These are phyloP conservation scores for Neofusicoccum parvum DNA, from an alignment of 2,329 filamentous ascomycete species.

Conservation along the genomic window DNA sequence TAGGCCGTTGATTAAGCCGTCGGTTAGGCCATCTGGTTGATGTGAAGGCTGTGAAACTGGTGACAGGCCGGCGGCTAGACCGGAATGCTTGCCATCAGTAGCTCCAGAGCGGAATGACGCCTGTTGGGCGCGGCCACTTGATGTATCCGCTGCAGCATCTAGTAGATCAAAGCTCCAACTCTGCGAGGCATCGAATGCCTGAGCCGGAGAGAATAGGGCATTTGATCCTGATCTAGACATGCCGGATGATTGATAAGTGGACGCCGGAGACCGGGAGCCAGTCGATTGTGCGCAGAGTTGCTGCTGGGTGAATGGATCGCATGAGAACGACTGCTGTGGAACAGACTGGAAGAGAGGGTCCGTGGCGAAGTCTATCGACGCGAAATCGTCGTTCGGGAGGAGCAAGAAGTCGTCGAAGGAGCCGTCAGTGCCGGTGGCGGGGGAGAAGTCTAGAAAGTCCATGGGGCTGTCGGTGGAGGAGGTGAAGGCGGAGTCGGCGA, in stretches of 20 bases:
- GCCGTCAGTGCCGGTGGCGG: neutral
- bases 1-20: neutral
- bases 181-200: neutral
- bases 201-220: neutral
- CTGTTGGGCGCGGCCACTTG: neutral
- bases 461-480: constrained; percentile 10
- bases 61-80: neutral
- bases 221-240: constrained; percentile 7
- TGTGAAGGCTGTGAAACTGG: neutral
- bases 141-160: neutral
- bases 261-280: constrained; percentile 2
- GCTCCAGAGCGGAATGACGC: neutral
- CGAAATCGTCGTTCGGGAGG: constrained; percentile 14
- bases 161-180: constrained; percentile 11
- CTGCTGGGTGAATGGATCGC: neutral
- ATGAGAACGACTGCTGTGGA: neutral
- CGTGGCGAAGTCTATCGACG: constrained; percentile 12
- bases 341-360: constrained; percentile 17
- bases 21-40: neutral
- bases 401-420: constrained; percentile 19
- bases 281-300: neutral
- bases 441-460: constrained; percentile 17
- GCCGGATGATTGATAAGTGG: constrained; percentile 11
- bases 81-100: neutral
- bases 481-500: constrained; percentile 7